phyloP scores from a whole-genome alignment of 2,329 filamentous ascomycete species.

The Lomentospora prolificans region DNA sequence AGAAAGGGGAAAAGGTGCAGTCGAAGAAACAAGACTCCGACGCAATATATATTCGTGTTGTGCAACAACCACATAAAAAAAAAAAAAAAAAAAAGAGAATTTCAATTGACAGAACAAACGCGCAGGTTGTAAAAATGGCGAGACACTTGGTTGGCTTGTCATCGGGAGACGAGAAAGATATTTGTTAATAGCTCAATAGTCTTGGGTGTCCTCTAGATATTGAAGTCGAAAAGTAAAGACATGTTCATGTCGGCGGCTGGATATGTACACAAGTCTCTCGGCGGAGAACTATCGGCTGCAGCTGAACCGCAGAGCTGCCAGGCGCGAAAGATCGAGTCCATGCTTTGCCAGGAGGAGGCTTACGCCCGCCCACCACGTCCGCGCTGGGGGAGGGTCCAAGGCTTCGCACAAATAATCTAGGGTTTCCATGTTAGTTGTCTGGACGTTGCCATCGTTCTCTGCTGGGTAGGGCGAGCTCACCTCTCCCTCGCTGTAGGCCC shows the following conservation, averaged over 20 bases:
- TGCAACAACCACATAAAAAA: not conserved
- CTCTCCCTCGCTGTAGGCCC: conserved; percentile 96
- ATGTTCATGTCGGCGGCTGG: conserved; percentile 2
- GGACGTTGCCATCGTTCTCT: no score
- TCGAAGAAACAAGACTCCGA: not conserved
- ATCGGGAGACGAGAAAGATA: conserved; percentile 8
- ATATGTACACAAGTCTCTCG: conserved; percentile 2
- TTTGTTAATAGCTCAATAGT: not conserved
- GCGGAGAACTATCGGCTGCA: not conserved
- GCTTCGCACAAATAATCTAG: conserved; percentile 57
- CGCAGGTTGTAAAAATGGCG: not conserved
- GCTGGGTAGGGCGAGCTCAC: conserved; percentile 42
- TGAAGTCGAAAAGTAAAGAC: conserved; percentile 6
- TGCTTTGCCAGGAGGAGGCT: conserved; percentile 11
- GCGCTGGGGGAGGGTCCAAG: conserved; percentile 59
- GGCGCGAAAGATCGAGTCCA: not conserved
- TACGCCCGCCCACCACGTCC: conserved; percentile 18
- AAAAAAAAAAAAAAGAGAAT: conserved; percentile 6
- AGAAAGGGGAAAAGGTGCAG: no score
- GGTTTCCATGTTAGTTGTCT: not conserved
- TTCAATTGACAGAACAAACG: not conserved
- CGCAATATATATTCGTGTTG: not conserved
- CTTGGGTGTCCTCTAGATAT: not conserved
- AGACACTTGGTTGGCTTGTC: not conserved
- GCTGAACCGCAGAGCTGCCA: not conserved